These are phyloP conservation scores for Murraya koenigii DNA, from an alignment of 345 rosid species.

Conservation along the genomic window DNA sequence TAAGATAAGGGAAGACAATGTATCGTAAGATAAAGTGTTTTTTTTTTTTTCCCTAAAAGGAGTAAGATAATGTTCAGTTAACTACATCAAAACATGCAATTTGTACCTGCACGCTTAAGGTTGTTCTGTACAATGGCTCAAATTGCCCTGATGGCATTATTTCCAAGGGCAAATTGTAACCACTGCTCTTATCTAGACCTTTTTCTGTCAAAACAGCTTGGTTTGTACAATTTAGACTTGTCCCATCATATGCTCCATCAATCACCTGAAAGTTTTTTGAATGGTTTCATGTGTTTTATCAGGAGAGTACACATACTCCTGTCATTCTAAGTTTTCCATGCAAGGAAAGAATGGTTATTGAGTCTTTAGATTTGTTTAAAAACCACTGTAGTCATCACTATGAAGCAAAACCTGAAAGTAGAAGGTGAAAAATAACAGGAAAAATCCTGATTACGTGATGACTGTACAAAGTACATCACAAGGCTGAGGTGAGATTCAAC, in stretches of 20 bases:
- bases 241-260: constrained; percentile 79
- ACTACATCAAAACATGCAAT: background rate
- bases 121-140: constrained; percentile 86
- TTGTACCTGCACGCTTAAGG: constrained; percentile 67
- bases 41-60: too few relatives aligned
- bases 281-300: background rate
- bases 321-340: background rate
- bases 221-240: constrained; percentile 52
- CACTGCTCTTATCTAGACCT: constrained; percentile 45
- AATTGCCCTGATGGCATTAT: constrained; percentile 91
- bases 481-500: constrained; percentile 38
- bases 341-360: background rate
- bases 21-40: too few relatives aligned
- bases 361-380: background rate
- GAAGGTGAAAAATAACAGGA: background rate
- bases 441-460: background rate
- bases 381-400: background rate
- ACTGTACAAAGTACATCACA: background rate
- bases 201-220: constrained; percentile 74
- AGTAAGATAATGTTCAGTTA: background rate
- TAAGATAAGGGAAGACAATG: too few relatives aligned
- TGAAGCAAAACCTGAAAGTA: background rate
- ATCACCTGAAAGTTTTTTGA: constrained; percentile 43
- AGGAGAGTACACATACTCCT: background rate
- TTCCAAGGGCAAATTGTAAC: constrained; percentile 75